Base-by-base conservation (phyloP, 2,329 filamentous ascomycete genomes). In the Scedosporium minutisporum region DNA sequence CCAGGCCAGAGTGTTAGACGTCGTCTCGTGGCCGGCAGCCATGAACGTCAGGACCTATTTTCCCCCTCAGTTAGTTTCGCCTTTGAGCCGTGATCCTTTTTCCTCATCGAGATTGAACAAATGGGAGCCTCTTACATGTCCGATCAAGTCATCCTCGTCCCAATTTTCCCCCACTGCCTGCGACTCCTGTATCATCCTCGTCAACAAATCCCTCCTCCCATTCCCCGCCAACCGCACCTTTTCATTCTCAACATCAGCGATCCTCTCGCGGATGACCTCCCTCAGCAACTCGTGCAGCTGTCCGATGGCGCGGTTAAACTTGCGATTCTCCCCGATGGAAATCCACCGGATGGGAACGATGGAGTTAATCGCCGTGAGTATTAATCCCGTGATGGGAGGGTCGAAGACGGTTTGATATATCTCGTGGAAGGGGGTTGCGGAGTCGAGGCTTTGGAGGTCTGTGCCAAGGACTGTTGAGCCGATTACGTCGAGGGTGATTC, bases 1-100 rank as follows among this genome's bases (percentile, higher is more conserved):
- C 77, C 77, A 80, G 0, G 73, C 74, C 58, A 79, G 70, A 0
- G 74, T 68, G 0, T 72, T 71, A 2, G 77, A 76, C 1, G 76
- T 79, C 0, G 77, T 79, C 63, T 80, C 77, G 57, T 79, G 77
- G 0, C 77, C 77, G 14, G 78, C 74, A 1, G 76, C 71, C 41
- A 79, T 68, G 65, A 79, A 75, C 6, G 78, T 79, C 67, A 80
- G 71, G 25, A 77, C 65, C 66, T 78, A 70, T 44, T n/a, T 38
- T 12, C 12, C 5, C 29, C 29, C 29, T 10, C 29, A 38, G 33
- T 38, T 38, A 38, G 3, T 38, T 27, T 38, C 9, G 12, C 33
- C 33, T 4, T 38, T 14, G 33, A 3, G 3, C 29, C 33, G n/a
- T n/a, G n/a, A n/a, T 38, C 33, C 9, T 9, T 38, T 38, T 14